These are phyloP conservation scores for Neurospora sp. DNA, from an alignment of 495 filamentous ascomycete species.

Conservation along the genomic window DNA sequence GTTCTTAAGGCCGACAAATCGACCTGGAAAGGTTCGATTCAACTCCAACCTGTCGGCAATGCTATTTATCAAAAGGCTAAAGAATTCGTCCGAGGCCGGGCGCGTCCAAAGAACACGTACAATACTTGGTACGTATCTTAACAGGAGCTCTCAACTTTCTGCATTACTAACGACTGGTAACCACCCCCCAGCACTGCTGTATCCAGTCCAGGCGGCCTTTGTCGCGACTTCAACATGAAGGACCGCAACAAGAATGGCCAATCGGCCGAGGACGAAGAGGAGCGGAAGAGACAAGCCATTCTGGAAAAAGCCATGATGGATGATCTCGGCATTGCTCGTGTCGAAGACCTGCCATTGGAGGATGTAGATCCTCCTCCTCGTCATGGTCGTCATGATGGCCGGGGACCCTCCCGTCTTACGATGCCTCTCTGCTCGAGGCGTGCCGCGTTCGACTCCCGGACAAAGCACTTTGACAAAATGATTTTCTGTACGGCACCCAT, in stretches of 20 bases:
- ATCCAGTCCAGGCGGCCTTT: background rate
- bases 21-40: too few relatives aligned
- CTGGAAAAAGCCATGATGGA: background rate
- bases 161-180: background rate
- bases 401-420: background rate
- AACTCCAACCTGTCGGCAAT: too few relatives aligned
- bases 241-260: background rate
- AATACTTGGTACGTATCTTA: background rate
- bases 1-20: too few relatives aligned
- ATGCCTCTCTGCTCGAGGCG: too few relatives aligned
- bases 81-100: background rate
- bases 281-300: background rate
- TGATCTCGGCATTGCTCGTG: constrained; percentile 9
- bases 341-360: constrained; percentile 8
- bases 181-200: background rate
- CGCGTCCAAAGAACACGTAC: background rate
- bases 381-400: background rate
- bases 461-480: too few relatives aligned
- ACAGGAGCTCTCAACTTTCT: background rate
- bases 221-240: background rate
- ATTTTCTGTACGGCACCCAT: too few relatives aligned
- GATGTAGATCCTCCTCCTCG: background rate
- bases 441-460: too few relatives aligned
- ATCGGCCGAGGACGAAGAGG: background rate
- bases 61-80: too few relatives aligned